Base-by-base conservation (phyloP, 495 filamentous ascomycete genomes). In the Penicillium waksmanii region DNA sequence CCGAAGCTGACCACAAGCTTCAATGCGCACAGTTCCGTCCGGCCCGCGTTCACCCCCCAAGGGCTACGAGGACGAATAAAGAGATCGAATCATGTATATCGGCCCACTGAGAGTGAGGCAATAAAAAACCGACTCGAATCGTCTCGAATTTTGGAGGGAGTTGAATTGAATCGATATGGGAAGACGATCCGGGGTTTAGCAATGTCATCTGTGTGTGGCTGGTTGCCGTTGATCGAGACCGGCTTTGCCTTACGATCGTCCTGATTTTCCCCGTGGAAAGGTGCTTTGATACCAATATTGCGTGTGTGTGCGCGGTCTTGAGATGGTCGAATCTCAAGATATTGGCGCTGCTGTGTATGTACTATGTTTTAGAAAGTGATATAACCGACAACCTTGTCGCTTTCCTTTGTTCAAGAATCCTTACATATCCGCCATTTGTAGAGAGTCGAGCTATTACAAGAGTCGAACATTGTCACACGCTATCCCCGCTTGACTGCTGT, bases 1-100 rank as follows among this genome's bases (percentile, higher is more conserved):
- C 19, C 51, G 27, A 52, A 52, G 51, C 59, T 56, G 56, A 67
- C 44, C 34, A 43, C 18, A 5, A 31, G 57, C 1, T 49, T 44
- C 43, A 36, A 60, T 57, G 15, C 31, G 21, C 38, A 64, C 61
- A 94, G 92, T 97, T 67, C 92, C 93, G 11, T 73, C 84, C 53
- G 88, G 89, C 2, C 89, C 88, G 57, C 81, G 93, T 56, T 83
- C 84, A 60, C 84, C 86, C 60, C 82, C 91, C 13, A 75, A 82
- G 57, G 92, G 89, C 55, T 97, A 87, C 73, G 93, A 92, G 70
- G 93, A 97, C 69, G 67, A 77, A 63, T 76, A 75, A 69, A 73
- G 19, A 12, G 34, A 31, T 55, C 51, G 19, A 58, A 48, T 42
- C 46, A 12, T 48, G 31, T 51, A 55, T n/a, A 18, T 36, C 19